Percentiles rank a stretch among this genome's conserved stretches.
phyloP scores from a whole-genome alignment of 306 rosid species.

The Quercus suber region DNA sequence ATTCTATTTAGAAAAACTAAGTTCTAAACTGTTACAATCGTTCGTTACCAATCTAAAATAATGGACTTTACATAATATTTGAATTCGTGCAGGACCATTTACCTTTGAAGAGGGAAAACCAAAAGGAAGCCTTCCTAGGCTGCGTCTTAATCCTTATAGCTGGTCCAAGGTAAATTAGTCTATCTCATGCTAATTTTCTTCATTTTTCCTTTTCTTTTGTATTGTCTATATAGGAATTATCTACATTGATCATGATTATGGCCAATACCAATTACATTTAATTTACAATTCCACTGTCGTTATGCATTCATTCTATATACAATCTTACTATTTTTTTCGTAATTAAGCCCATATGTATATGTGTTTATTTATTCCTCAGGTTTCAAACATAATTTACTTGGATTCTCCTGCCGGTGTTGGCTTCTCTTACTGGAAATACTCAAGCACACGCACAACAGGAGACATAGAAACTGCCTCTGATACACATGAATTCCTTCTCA shows the following conservation, averaged over 20 bases:
- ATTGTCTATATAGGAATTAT: neutral
- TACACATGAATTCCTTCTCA: constrained; percentile 43
- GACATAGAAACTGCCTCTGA: constrained; percentile 47
- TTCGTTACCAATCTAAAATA: too few relatives aligned
- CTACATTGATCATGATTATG: neutral
- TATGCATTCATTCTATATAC: neutral
- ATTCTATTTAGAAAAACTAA: too few relatives aligned
- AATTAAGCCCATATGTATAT: too few relatives aligned
- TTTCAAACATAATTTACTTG: constrained; percentile 50
- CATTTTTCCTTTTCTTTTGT: too few relatives aligned
- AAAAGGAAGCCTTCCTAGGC: constrained; percentile 36
- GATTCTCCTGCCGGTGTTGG: constrained; percentile 60
- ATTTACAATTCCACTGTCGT: neutral
- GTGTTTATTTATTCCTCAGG: constrained; percentile 22
- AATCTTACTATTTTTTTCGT: too few relatives aligned
- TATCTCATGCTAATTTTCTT: neutral
- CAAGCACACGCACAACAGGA: constrained; percentile 34
- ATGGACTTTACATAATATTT: too few relatives aligned
- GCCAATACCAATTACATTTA: neutral
- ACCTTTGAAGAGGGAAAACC: constrained; percentile 40
- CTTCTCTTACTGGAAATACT: constrained; percentile 37
- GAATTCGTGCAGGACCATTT: constrained; percentile 44
- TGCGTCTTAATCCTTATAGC: constrained; percentile 48
- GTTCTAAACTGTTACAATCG: too few relatives aligned
- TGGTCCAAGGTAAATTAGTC: constrained; percentile 46